phyloP scores from a whole-genome alignment of 2,329 filamentous ascomycete genomes.

The Cercospora nicotianae region DNA sequence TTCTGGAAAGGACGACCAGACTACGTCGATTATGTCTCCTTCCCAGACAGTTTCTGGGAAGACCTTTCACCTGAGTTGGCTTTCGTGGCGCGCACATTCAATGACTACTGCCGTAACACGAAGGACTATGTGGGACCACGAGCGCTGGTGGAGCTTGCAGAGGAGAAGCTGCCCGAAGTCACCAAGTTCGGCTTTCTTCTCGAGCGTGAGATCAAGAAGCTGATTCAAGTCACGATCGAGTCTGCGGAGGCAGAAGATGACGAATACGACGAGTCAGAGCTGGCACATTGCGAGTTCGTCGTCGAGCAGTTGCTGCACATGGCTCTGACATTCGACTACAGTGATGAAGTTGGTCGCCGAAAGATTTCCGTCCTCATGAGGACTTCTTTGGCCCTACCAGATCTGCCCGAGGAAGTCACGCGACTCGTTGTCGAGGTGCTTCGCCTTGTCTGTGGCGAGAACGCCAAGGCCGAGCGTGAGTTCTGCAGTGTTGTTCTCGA shows the following conservation, averaged over 20 bases:
- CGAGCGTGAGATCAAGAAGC: conserved; percentile 71
- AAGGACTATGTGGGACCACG: conserved; percentile 61
- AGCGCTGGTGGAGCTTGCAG: conserved; percentile 71
- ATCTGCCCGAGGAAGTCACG: conserved; percentile 88
- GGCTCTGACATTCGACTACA: conserved; percentile 87
- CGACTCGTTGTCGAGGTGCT: conserved; percentile 82
- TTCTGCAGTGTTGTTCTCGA: conserved; percentile 86
- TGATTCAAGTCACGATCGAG: conserved; percentile 64
- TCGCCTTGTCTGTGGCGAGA: conserved; percentile 76
- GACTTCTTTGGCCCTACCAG: conserved; percentile 78
- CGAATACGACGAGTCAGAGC: conserved; percentile 67
- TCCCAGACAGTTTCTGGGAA: conserved; percentile 73
- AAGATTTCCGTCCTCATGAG: conserved; percentile 94
- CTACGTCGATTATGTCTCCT: conserved; percentile 69
- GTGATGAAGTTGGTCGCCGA: conserved; percentile 90
- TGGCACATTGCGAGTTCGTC: conserved; percentile 89
- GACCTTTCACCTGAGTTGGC: conserved; percentile 80
- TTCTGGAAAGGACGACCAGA: conserved; percentile 94
- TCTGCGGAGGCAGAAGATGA: conserved; percentile 56
- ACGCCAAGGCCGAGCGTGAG: conserved; percentile 72
- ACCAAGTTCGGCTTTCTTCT: conserved; percentile 86
- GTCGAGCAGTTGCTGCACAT: conserved; percentile 94
- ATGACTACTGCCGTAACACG: conserved; percentile 81
- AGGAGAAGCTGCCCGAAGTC: conserved; percentile 94
- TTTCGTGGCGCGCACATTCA: conserved; percentile 89